A percentile compares a stretch with the other conserved stretches of the same genome.
Evolutionary conservation across 108 stramenopile species (phyloP).

Genomic region (Pseudonitzschia delicatissima): DNA sequence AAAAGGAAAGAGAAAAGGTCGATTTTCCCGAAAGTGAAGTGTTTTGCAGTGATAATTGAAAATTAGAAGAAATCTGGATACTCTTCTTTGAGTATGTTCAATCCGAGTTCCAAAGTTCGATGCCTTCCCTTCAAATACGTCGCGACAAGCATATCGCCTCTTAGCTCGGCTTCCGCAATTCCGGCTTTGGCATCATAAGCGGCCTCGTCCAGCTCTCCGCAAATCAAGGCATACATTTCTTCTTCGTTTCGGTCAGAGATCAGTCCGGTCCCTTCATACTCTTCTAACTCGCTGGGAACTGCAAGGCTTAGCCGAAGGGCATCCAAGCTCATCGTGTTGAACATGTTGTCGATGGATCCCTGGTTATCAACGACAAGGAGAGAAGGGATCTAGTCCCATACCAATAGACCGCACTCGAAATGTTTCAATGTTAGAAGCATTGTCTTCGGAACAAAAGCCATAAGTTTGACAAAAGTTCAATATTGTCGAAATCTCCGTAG

Average conservation of each 20-base stretch:
- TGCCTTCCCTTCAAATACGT: slow-evolving; percentile 46
- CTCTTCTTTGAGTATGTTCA: slow-evolving; percentile 38
- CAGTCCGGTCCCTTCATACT: slow-evolving; percentile 37
- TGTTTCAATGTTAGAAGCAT: slow-evolving; percentile 56
- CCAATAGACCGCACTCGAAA: slow-evolving; percentile 37
- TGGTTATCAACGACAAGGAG: slow-evolving; percentile 43
- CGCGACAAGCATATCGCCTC: slow-evolving; percentile 33
- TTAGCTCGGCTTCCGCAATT: slow-evolving; percentile 21
- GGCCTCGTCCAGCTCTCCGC: slow-evolving; percentile 55
- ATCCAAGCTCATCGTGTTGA: slow-evolving; percentile 35
- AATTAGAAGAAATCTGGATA: slow-evolving; percentile 47
- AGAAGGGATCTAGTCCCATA: slow-evolving; percentile 47
- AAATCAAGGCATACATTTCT: slow-evolving; percentile 64
- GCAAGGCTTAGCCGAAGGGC: slow-evolving; percentile 49
- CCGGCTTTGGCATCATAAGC: slow-evolving; percentile 46
- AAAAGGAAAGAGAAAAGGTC: slow-evolving; percentile 47
- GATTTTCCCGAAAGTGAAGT: slow-evolving; percentile 35
- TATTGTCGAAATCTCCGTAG: slow-evolving; percentile 69
- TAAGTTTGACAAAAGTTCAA: slow-evolving; percentile 71
- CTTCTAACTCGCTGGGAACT: slow-evolving; percentile 41
- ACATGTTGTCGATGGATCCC: slow-evolving; percentile 51
- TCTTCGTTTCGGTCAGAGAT: slow-evolving; percentile 60
- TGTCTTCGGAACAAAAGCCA: slow-evolving; percentile 59
- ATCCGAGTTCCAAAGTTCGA: slow-evolving; percentile 36
- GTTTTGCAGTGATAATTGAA: not conserved